Base-by-base conservation (phyloP, 352 stramenopile genomes). In the Phytophthora hybrid region DNA sequence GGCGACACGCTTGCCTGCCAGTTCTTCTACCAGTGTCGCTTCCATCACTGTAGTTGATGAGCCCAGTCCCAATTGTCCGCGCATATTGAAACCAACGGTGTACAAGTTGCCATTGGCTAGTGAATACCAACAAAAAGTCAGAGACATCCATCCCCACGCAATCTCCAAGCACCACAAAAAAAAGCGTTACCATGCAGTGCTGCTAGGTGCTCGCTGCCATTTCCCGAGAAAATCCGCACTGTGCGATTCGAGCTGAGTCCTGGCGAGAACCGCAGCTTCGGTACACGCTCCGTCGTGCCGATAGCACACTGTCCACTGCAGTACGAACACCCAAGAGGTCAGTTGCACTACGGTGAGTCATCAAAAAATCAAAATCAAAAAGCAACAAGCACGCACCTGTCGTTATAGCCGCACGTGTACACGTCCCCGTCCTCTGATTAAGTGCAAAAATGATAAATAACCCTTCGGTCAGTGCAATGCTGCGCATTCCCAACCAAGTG, bases 11-110 rank as follows among this genome's bases (percentile, higher is more conserved):
- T 89, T 87, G 59, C 66, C 76, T 13, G 44, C 29, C 16, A 94
- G 63, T 37, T 68, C 74, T 14, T 77, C 59, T 34, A 94, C 85
- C 1, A 84, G 71, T 32, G 80, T 84, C 14, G 84, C 80, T 14
- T 93, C 79, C 6, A 87, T 73, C 49, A 88, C 78, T 29, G 86
- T 89, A 23, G 81, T 79, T 4, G 89, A 94, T 6, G 72, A 91
- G 19, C 93, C 95, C 11, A 93, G 87, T 0, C 93, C 93, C 23
- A 98, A 77, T 73, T 98, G 95, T 0, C 95, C 95, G 41, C 91
- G 82, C 66, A 93, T 93, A 62, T 98, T 98, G 72, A 98, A 97
- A 5, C 95, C 95, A 63, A 97, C 97, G 8, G 89, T 97, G 68
- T 93, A 97, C 41, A 98, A 65, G 26, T 76, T 76, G 1, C 95